phyloP scores from a whole-genome alignment of 2,329 filamentous ascomycete species.

The Colletotrichum horii region DNA sequence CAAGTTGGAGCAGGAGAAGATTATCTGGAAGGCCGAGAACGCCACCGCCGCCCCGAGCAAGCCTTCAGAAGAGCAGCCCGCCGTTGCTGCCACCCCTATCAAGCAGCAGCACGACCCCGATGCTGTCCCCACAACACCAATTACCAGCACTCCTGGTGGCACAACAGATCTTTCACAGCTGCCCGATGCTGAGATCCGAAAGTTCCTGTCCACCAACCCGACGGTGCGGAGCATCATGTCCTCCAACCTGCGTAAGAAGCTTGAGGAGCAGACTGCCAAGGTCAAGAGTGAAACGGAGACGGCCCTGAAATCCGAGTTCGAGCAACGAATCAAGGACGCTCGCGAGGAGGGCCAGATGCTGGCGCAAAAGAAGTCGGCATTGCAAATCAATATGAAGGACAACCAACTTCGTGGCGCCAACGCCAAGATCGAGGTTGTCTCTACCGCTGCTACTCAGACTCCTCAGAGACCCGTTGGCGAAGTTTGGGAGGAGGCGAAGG shows the following conservation, averaged over 20 bases:
- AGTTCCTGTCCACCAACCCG: conserved; percentile 60
- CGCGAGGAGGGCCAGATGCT: conserved; percentile 72
- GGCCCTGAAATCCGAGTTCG: conserved; percentile 50
- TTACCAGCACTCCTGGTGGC: conserved; percentile 33
- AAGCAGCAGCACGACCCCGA: conserved; percentile 39
- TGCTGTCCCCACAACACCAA: conserved; percentile 39
- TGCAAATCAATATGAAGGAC: conserved; percentile 81
- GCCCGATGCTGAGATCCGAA: conserved; percentile 60
- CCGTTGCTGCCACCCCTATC: conserved; percentile 41
- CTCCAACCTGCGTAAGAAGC: conserved; percentile 72
- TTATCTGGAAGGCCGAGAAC: conserved; percentile 65
- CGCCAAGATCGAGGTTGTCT: conserved; percentile 79
- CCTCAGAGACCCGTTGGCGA: conserved; percentile 83
- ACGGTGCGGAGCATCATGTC: conserved; percentile 64
- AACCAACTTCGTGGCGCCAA: conserved; percentile 67
- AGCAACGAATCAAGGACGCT: conserved; percentile 58
- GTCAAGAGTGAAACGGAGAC: conserved; percentile 59
- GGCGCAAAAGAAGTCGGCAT: conserved; percentile 74
- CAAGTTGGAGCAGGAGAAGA: conserved; percentile 67
- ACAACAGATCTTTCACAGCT: conserved; percentile 50
- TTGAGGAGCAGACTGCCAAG: conserved; percentile 68
- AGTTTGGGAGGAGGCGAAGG: conserved; percentile 84
- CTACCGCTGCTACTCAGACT: conserved; percentile 83
- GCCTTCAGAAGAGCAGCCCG: conserved; percentile 21
- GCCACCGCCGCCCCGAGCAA: conserved; percentile 28